Evolutionary conservation across 2,329 filamentous ascomycete species (phyloP), one percentile per base, ranked within the genome.

Genomic region (Thermoascus crustaceus): DNA sequence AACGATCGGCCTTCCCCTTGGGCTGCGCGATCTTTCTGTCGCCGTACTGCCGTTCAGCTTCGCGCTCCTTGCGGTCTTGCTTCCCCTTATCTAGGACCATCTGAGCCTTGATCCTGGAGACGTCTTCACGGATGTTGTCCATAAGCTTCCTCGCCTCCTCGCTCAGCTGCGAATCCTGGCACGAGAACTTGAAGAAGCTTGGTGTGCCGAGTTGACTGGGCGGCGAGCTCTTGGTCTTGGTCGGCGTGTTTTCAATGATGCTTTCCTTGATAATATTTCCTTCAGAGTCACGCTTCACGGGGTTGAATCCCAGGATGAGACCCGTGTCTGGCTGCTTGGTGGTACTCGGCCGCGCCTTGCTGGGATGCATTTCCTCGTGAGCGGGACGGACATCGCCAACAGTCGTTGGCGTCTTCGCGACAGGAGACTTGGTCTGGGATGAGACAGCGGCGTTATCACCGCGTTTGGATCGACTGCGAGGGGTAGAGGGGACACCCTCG

Each of bases 341-440:
- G 14, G 83, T 88, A 45, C 72, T 80, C 35, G 76, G 72, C 38
- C 91, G 85, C 38, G 78, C 76, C 55, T 83, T 84, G 66, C 83
- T 84, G 6, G 89, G 89, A 56, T 95, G 88, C 88, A 95, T 95
- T 58, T 94, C 87, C 40, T 80, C 77, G 44, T 73, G 72, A 31
- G 81, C 68, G 16, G 85, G 83, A 64, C 83, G 82, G 47, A 82
- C 66, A 4, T 78, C 72, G 3, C 78, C 77, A 9, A 72, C 73
- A 24, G 76, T 75, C 25, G 64, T 49, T 5, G 65, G 52, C 2
- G 53, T 55, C 34, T 52, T 56, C n/a, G 53, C 42, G 16, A 55
- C 53, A 11, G 43, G 34, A n/a, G 39, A 32, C 22, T 50, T 45
- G 25, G 39, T 42, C 16, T 52, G 51, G 9, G 56, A 48, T 5